phyloP scores from a whole-genome alignment of 805 yeast genomes.

The Kodamaea hsintzibuensis region DNA sequence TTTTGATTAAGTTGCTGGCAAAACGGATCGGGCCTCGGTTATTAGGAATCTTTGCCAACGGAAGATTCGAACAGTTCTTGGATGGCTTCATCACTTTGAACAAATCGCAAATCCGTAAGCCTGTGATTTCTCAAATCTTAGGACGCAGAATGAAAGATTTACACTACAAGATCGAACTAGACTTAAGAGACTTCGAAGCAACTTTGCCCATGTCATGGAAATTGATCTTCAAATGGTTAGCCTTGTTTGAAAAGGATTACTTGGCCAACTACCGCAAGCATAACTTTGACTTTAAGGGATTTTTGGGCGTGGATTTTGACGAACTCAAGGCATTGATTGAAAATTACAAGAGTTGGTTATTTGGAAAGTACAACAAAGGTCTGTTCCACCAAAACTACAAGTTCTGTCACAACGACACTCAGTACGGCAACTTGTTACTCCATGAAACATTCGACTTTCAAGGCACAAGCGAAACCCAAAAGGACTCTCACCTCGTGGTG shows the following conservation, averaged over 20 bases:
- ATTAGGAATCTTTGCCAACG: conserved; percentile 87
- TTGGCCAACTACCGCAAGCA: conserved; percentile 37
- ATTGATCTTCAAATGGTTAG: conserved; percentile 70
- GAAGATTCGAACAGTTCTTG: conserved; percentile 90
- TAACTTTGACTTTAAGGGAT: conserved; percentile 29
- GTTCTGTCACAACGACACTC: conserved; percentile 96
- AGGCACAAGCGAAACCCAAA: conserved; percentile 22
- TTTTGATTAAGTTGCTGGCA: conserved; percentile 69
- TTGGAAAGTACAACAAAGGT: conserved; percentile 45
- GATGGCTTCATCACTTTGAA: conserved; percentile 79
- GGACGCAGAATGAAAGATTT: conserved; percentile 97
- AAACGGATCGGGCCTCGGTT: conserved; percentile 86
- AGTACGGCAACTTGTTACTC: conserved; percentile 88
- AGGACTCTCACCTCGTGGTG: conserved; percentile 67
- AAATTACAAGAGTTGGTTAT: conserved; percentile 65
- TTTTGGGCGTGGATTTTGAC: conserved; percentile 49
- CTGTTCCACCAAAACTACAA: conserved; percentile 52
- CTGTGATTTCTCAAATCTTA: conserved; percentile 75
- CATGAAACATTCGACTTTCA: conserved; percentile 53
- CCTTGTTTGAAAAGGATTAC: conserved; percentile 43
- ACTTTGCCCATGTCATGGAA: conserved; percentile 71
- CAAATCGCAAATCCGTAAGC: conserved; percentile 69
- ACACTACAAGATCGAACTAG: conserved; percentile 74
- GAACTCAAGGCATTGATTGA: conserved; percentile 50
- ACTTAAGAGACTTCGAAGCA: conserved; percentile 49